Evolutionary conservation across 331 rosid genomes (phyloP).

Genomic region (Saraca asoca): DNA sequence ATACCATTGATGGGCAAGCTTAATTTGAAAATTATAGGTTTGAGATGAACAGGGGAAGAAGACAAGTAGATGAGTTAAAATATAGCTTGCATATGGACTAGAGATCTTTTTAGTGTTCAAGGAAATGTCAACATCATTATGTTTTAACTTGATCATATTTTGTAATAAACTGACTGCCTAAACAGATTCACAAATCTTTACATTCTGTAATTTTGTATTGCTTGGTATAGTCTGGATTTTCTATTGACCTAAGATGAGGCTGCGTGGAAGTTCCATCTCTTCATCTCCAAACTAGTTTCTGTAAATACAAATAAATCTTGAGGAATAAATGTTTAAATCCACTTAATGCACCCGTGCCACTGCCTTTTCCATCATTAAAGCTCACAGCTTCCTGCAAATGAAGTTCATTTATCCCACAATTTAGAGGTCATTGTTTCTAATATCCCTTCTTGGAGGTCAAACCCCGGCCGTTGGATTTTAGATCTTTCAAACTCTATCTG

Average conservation of each 20-base stretch:
- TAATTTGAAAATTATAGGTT: conserved; percentile 17
- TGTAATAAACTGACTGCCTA: not conserved
- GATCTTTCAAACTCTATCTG: not conserved
- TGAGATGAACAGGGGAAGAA: conserved; percentile 9
- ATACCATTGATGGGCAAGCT: conserved; percentile 8
- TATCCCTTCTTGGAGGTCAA: conserved; percentile 1
- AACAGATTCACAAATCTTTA: not conserved
- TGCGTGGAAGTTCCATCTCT: conserved; percentile 6
- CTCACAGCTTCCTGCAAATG: conserved; percentile 7
- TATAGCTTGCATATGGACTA: conserved; percentile 19
- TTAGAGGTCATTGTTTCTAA: conserved; percentile 10
- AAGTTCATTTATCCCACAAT: conserved; percentile 11
- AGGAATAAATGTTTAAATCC: not conserved
- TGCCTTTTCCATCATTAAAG: conserved; percentile 9
- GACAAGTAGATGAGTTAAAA: not conserved
- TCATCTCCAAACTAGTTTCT: conserved; percentile 6
- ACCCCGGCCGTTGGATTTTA: conserved; percentile 6
- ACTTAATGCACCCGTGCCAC: not conserved
- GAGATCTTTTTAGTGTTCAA: not conserved
- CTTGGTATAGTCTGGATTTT: not conserved
- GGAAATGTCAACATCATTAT: too few species aligned
- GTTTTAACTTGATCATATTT: not conserved
- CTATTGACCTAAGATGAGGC: conserved; percentile 3
- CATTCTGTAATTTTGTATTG: conserved; percentile 3
- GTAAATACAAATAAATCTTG: conserved; percentile 8